Evolutionary conservation across 805 yeast species (phyloP).

Genomic region (Myxozyma sirexii): DNA sequence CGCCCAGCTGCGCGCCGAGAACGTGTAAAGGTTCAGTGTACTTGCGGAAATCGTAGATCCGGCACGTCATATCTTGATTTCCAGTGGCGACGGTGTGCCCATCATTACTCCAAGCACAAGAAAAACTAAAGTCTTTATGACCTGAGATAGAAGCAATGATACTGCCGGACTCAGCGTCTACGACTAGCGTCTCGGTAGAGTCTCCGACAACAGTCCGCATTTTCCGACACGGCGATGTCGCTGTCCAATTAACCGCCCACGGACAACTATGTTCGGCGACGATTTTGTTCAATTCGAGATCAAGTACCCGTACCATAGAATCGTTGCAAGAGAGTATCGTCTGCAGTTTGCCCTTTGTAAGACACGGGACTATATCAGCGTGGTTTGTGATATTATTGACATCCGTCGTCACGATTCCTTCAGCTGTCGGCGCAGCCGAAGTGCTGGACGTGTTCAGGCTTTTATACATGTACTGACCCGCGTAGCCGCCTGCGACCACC

Average conservation of each 20-base stretch:
- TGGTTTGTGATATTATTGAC: constrained; percentile 58
- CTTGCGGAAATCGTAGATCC: constrained; percentile 49
- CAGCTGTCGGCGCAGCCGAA: constrained; percentile 36
- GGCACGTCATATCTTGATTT: constrained; percentile 61
- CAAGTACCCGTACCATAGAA: constrained; percentile 47
- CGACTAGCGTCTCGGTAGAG: constrained; percentile 46
- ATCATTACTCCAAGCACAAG: constrained; percentile 60
- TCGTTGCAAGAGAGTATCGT: constrained; percentile 58
- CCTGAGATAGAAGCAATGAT: constrained; percentile 44
- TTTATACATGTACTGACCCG: constrained; percentile 53
- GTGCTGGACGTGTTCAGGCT: constrained; percentile 38
- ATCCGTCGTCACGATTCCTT: constrained; percentile 48
- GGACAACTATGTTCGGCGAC: constrained; percentile 41
- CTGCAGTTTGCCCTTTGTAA: constrained; percentile 35
- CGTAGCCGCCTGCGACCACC: constrained; percentile 57
- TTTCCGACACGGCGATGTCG: constrained; percentile 48
- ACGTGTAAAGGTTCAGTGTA: constrained; percentile 39
- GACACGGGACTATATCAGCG: constrained; percentile 42
- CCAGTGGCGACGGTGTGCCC: constrained; percentile 56
- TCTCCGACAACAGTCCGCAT: constrained; percentile 58
- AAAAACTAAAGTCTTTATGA: constrained; percentile 59
- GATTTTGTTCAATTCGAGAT: constrained; percentile 40
- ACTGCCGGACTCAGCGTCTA: constrained; percentile 48
- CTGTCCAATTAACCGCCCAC: constrained; percentile 56
- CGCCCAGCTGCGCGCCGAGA: constrained; percentile 47